Evolutionary conservation across 768 basidiomycete species (phyloP).

Genomic region (Serendipita vermifera): DNA sequence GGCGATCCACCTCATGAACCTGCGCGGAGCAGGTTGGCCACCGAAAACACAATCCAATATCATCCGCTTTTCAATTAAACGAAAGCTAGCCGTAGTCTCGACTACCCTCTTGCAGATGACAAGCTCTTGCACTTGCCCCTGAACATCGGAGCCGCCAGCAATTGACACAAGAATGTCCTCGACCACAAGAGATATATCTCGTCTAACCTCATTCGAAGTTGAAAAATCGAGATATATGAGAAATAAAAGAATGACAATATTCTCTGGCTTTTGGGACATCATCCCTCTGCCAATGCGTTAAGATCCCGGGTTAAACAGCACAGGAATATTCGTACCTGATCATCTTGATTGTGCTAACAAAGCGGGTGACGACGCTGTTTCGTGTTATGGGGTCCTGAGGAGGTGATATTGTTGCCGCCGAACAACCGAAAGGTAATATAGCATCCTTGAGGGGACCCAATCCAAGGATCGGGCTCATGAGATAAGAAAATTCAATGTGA

Average conservation of each 20-base stretch:
- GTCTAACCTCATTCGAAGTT: neutral
- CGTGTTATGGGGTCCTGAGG: too few species aligned
- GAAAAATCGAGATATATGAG: neutral
- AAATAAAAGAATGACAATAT: neutral
- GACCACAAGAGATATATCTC: neutral
- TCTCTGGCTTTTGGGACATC: neutral
- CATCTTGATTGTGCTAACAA: too few species aligned
- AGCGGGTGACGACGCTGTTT: too few species aligned
- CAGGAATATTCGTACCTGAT: too few species aligned
- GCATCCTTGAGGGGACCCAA: too few species aligned
- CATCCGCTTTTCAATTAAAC: neutral
- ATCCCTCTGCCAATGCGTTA: too few species aligned
- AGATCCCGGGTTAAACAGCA: too few species aligned
- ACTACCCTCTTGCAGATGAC: neutral
- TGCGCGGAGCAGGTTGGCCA: neutral
- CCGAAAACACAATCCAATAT: constrained; percentile 1
- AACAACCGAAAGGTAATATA: too few species aligned
- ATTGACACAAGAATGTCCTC: neutral
- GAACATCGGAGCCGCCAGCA: too few species aligned
- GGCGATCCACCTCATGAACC: neutral
- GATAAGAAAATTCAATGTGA: too few species aligned
- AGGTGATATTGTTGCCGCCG: too few species aligned
- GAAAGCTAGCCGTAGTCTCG: neutral
- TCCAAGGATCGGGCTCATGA: too few species aligned
- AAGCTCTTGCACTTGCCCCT: neutral